Evolutionary conservation across 768 basidiomycete species (phyloP).

Genomic region (Terana coerulea): DNA sequence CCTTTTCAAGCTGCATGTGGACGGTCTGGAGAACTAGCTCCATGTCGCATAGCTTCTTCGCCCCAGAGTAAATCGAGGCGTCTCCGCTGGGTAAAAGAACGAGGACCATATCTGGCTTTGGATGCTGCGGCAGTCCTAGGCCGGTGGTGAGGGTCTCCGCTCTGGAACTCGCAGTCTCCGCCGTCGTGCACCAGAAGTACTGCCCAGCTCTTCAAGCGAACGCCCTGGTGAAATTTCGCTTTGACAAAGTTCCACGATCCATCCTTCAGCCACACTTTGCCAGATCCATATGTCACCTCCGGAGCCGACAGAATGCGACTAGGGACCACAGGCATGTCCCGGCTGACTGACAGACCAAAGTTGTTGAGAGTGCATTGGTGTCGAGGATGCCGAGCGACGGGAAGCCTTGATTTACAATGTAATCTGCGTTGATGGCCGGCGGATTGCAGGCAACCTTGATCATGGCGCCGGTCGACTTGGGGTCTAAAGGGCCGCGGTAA

Average conservation of each 20-base stretch:
- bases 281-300: conserved; percentile 47
- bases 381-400: conserved; percentile 44
- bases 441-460: conserved; percentile 63
- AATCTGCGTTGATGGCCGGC: conserved; percentile 53
- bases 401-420: conserved; percentile 59
- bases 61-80: conserved; percentile 74
- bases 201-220: conserved; percentile 53
- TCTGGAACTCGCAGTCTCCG: conserved; percentile 29
- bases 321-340: conserved; percentile 60
- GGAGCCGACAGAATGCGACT: conserved; percentile 64
- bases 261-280: conserved; percentile 42
- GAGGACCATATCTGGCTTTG: conserved; percentile 61
- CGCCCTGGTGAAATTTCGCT: conserved; percentile 63
- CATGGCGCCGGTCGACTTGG: conserved; percentile 66
- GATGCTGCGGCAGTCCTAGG: conserved; percentile 30
- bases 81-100: conserved; percentile 67
- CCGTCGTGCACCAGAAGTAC: conserved; percentile 65
- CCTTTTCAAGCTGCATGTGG: conserved; percentile 67
- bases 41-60: conserved; percentile 75
- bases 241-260: conserved; percentile 78
- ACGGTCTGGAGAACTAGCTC: conserved; percentile 72
- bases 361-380: conserved; percentile 8
- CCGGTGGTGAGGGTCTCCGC: conserved; percentile 30
- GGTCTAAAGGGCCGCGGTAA: conserved; percentile 56
- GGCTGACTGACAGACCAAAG: conserved; percentile 56